These are phyloP conservation scores for Aspergillus clavatus DNA, from an alignment of 2,329 filamentous ascomycete genomes.

Conservation along the genomic window DNA sequence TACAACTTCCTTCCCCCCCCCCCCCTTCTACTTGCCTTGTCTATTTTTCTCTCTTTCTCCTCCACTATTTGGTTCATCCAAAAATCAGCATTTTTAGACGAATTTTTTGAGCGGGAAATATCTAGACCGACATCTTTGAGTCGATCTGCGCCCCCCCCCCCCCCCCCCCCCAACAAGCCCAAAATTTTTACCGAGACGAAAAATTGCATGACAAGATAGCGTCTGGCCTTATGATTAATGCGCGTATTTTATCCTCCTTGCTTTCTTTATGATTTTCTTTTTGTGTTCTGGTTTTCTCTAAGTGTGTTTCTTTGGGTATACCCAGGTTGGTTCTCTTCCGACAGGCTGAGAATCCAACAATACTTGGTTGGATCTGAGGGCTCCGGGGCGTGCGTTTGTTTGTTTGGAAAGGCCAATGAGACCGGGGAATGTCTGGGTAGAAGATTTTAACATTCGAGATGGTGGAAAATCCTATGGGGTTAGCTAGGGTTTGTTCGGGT, in stretches of 20 bases:
- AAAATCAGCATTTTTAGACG: background rate
- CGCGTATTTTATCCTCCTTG: background rate
- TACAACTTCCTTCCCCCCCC: conserved; percentile 2
- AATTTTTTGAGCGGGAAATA: background rate
- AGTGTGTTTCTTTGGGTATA: no score
- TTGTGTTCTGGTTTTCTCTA: background rate
- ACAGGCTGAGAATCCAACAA: no score
- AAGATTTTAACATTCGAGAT: no score
- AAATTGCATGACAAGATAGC: background rate
- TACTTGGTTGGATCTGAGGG: no score
- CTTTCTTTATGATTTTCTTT: conserved; percentile 3
- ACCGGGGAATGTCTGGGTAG: no score
- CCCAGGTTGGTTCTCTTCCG: no score
- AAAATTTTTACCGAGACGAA: background rate
- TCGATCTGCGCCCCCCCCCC: conserved; percentile 11
- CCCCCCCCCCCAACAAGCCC: no score
- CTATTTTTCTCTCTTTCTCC: no score
- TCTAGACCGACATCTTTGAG: background rate
- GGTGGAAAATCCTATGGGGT: background rate
- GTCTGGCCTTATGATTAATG: background rate
- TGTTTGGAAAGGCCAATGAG: no score
- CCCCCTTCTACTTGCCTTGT: background rate
- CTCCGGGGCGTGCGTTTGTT: no score
- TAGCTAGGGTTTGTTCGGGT: background rate
- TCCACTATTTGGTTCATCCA: background rate